A percentile compares a stretch with the other conserved stretches of the same genome.
Conservation (phyloP, 1,284 basidiomycete genomes). For the Omphalotus olearius region DNA sequence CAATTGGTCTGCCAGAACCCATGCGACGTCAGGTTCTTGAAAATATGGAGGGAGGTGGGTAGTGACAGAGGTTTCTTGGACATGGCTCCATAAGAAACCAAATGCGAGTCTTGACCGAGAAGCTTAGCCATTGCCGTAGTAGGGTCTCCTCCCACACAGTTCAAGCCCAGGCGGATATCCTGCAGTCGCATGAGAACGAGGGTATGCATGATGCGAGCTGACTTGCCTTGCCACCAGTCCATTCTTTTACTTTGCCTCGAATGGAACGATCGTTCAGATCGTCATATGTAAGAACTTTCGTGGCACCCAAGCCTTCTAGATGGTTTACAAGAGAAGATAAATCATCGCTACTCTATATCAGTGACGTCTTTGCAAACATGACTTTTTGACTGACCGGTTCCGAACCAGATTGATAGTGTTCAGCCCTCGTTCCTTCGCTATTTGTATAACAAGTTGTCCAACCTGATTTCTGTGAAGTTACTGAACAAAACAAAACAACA, state of each 20-base stretch:
- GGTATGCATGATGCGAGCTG: not conserved
- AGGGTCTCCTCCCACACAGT: slow-evolving; percentile 74
- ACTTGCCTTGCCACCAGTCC: slow-evolving; percentile 55
- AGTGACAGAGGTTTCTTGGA: slow-evolving; percentile 74
- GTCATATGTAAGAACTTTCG: slow-evolving; percentile 71
- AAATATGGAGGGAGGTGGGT: slow-evolving; percentile 80
- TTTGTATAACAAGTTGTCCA: slow-evolving; percentile 78
- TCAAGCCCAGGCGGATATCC: slow-evolving; percentile 66
- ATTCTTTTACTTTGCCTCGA: slow-evolving; percentile 46
- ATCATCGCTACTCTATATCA: slow-evolving; percentile 39
- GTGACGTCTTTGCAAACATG: slow-evolving; percentile 3
- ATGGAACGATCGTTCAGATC: slow-evolving; percentile 56
- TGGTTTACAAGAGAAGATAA: slow-evolving; percentile 45
- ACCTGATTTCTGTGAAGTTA: slow-evolving; percentile 38
- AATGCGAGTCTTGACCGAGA: slow-evolving; percentile 59
- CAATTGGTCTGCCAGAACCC: slow-evolving; percentile 80
- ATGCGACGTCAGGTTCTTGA: slow-evolving; percentile 68
- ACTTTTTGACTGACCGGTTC: slow-evolving; percentile 44
- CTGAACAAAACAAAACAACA: not conserved
- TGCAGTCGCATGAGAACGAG: slow-evolving; percentile 20
- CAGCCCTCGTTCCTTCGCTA: slow-evolving; percentile 62
- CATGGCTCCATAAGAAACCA: slow-evolving; percentile 89
- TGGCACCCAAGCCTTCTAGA: slow-evolving; percentile 61
- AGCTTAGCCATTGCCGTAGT: slow-evolving; percentile 66
- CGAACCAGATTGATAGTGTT: slow-evolving; percentile 80